These are phyloP conservation scores for Coleophoma crateriformis DNA, from an alignment of 2,329 filamentous ascomycete species.

Conservation along the genomic window DNA sequence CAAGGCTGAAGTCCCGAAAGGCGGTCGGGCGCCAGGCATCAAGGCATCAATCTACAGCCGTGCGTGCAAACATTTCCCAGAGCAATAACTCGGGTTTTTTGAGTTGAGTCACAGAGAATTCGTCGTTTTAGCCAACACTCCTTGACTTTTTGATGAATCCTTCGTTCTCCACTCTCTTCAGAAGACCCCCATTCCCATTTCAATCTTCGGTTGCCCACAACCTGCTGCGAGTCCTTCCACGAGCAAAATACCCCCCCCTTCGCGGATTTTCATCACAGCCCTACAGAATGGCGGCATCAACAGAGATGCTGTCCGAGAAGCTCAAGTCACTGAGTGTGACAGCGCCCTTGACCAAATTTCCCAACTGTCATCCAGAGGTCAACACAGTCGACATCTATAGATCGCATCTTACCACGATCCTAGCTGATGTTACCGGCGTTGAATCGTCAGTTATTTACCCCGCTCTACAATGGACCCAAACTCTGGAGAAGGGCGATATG, in stretches of 20 bases:
- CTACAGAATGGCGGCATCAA: slow-evolving; percentile 18
- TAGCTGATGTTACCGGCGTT: slow-evolving; percentile 65
- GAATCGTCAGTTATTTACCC: slow-evolving; percentile 67
- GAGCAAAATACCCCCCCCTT: slow-evolving; percentile 7
- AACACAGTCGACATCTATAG: slow-evolving; percentile 80
- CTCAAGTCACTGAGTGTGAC: slow-evolving; percentile 21
- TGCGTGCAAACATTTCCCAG: slow-evolving; percentile 2
- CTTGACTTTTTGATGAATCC: no score
- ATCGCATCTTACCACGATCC: slow-evolving; percentile 64
- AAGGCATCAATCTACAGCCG: slow-evolving; percentile 1
- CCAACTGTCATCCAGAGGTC: slow-evolving; percentile 57
- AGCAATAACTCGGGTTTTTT: neutral
- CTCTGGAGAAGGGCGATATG: slow-evolving; percentile 78
- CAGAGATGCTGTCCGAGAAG: slow-evolving; percentile 16
- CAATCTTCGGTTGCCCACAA: no score
- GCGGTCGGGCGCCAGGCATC: neutral
- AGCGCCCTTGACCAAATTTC: slow-evolving; percentile 31
- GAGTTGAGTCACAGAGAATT: slow-evolving; percentile 8
- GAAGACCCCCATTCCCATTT: no score
- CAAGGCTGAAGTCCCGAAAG: no score
- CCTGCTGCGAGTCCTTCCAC: slow-evolving; percentile 1
- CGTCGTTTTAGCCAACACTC: neutral
- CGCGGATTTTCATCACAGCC: slow-evolving; percentile 9
- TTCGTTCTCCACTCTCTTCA: no score
- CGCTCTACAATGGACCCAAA: slow-evolving; percentile 71